phyloP scores from a whole-genome alignment of 1,284 basidiomycete genomes.

The Schizopora paradoxa region DNA sequence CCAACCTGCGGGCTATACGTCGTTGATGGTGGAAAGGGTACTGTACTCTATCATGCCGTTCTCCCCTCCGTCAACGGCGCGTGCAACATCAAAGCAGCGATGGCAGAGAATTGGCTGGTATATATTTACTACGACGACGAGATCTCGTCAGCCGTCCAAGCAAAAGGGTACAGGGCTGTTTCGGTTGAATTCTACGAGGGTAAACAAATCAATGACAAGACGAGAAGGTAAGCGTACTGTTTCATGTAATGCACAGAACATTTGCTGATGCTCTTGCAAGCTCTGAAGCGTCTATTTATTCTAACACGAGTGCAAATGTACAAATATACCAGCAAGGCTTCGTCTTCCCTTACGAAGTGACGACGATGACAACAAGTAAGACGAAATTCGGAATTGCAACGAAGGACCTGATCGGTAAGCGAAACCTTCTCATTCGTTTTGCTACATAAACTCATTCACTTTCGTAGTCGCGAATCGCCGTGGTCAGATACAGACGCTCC shows the following conservation, averaged over 20 bases:
- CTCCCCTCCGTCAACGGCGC: conserved; percentile 41
- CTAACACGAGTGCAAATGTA: conserved; percentile 45
- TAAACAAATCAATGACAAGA: conserved; percentile 55
- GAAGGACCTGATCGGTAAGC: conserved; percentile 79
- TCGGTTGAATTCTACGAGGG: conserved; percentile 89
- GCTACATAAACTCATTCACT: conserved; percentile 1
- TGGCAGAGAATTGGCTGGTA: conserved; percentile 93
- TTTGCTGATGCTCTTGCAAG: conserved; percentile 34
- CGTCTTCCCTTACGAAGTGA: conserved; percentile 63
- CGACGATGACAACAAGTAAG: conserved; percentile 66
- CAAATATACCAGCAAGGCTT: conserved; percentile 68
- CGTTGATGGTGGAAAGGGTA: conserved; percentile 77
- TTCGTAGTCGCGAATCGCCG: conserved; percentile 68
- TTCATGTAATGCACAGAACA: neutral
- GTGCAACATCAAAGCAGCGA: conserved; percentile 62
- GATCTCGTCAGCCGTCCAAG: conserved; percentile 39
- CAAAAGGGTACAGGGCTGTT: conserved; percentile 68
- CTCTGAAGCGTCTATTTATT: conserved; percentile 69
- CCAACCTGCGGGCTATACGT: conserved; percentile 64
- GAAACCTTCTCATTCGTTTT: neutral
- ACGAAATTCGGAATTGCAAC: conserved; percentile 86
- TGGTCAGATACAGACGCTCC: conserved; percentile 72
- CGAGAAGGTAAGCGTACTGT: conserved; percentile 48
- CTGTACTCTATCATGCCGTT: conserved; percentile 59
- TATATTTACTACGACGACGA: conserved; percentile 75